These are phyloP conservation scores for Thermothielavioides terrestris DNA, from an alignment of 495 filamentous ascomycete species.

Conservation along the genomic window DNA sequence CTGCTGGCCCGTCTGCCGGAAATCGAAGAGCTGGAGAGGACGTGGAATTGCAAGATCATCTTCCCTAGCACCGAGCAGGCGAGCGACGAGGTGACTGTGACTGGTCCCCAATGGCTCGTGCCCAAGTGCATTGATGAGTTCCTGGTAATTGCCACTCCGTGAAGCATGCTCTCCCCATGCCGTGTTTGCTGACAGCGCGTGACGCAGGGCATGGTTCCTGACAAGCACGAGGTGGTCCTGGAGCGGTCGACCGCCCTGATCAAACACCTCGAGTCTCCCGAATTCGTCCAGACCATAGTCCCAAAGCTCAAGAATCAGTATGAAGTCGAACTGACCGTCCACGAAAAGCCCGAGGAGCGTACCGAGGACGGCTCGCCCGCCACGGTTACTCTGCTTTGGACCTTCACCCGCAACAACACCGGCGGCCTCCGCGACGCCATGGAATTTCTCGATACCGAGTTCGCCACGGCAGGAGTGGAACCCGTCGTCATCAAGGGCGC, in stretches of 20 bases:
- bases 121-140: slow-evolving; percentile 92
- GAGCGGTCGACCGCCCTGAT: slow-evolving; percentile 63
- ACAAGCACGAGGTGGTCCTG: slow-evolving; percentile 83
- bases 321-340: slow-evolving; percentile 72
- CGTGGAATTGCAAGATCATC: slow-evolving; percentile 96
- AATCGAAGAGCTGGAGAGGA: slow-evolving; percentile 92
- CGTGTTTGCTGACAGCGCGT: not conserved
- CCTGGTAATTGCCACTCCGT: slow-evolving; percentile 45
- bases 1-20: slow-evolving; percentile 77
- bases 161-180: not conserved
- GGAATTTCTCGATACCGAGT: slow-evolving; percentile 77
- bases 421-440: slow-evolving; percentile 93
- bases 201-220: slow-evolving; percentile 81
- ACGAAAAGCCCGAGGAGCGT: slow-evolving; percentile 45
- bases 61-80: slow-evolving; percentile 97
- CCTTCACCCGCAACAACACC: slow-evolving; percentile 94
- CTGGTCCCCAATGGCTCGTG: slow-evolving; percentile 94
- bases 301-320: slow-evolving; percentile 84
- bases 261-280: slow-evolving; percentile 65
- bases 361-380: slow-evolving; percentile 46
- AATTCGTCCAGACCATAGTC: slow-evolving; percentile 68
- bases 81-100: slow-evolving; percentile 90
- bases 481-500: slow-evolving; percentile 81
- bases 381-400: slow-evolving; percentile 45
- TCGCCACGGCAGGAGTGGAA: slow-evolving; percentile 77